Evolutionary conservation across 2,329 filamentous ascomycete genomes (phyloP).

Genomic region (Fusarium marasasianum): DNA sequence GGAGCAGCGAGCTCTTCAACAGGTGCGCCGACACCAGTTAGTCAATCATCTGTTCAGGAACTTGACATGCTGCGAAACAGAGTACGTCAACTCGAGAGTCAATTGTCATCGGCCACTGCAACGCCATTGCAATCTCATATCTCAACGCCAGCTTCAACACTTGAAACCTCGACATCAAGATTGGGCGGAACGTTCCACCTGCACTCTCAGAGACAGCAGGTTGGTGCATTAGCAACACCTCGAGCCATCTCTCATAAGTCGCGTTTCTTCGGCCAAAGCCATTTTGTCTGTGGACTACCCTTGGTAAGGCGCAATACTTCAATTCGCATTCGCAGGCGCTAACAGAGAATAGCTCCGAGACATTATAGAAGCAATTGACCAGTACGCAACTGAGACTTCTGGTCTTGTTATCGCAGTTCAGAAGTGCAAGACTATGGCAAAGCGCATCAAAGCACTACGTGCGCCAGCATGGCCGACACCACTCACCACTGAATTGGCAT

Average conservation of each 20-base stretch:
- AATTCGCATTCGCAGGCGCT: rapidly evolving
- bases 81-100: slow-evolving; percentile 25
- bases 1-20: not conserved
- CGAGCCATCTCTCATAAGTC: slow-evolving; percentile 64
- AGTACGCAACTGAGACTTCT: slow-evolving; percentile 49
- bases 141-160: slow-evolving; percentile 16
- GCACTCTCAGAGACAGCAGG: slow-evolving; percentile 47
- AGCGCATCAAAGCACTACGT: slow-evolving; percentile 60
- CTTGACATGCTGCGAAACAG: slow-evolving; percentile 19
- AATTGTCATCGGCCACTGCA: not conserved
- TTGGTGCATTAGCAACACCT: slow-evolving; percentile 45
- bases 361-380: slow-evolving; percentile 56
- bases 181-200: slow-evolving; percentile 57
- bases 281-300: slow-evolving; percentile 62
- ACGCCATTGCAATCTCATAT: not conserved
- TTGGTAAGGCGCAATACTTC: slow-evolving; percentile 50
- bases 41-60: slow-evolving; percentile 17
- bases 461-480: slow-evolving; percentile 58
- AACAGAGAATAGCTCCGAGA: slow-evolving; percentile 51
- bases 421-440: slow-evolving; percentile 63
- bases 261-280: slow-evolving; percentile 65
- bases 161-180: slow-evolving; percentile 47
- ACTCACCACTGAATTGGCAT: slow-evolving; percentile 56
- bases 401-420: slow-evolving; percentile 51
- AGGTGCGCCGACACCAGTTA: not conserved